Base-by-base conservation (phyloP, 345 rosid genomes). In the Populus alba region DNA sequence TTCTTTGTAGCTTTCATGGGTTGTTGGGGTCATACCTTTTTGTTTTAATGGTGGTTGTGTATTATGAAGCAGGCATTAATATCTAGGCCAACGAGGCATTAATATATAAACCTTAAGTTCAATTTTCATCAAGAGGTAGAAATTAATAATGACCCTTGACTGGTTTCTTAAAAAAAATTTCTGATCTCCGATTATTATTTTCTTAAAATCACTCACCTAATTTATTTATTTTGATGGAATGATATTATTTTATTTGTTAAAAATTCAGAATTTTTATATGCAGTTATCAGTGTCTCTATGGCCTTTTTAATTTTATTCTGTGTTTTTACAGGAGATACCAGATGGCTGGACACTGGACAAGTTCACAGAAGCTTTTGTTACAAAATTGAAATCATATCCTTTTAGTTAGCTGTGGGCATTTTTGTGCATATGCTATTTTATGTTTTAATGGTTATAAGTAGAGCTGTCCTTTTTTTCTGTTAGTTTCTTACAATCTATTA, bases 361-460 rank as follows among this genome's bases (percentile, higher is more conserved):
- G 70, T 96, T 96, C 85, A 88, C 85, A 1, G 80, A 86, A 77
- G 49, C 80, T 23, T 92, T 91, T 85, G 79, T 86, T 75, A 88
- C 71, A 78, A 84, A 77, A 75, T 85, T 95, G 59, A 85, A 66
- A 39, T 94, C 98, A 95, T 95, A 95, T 95, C 99, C 98, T 95
- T 94, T 83, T 22, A 37, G 17, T 76, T 80, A 69, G 22, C 74
- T 74, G 16, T 77, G 62, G 66, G 70, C 25, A 67, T 63, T 73
- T 81, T 62, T 57, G 16, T 59, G 20, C 68, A 66, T 47, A 15
- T 47, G 1, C 51, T 47, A 1, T 13, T 38, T 39, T 23, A 35
- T 41, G 17, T 75, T 75, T 38, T 65, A 35, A 75, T 71, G 0
- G 9, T 81, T 43, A 35, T 53, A 66, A 22, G 22, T 38, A 53